Evolutionary conservation across 305 asterid species (phyloP).

Genomic region (Euphrasia arctica): DNA sequence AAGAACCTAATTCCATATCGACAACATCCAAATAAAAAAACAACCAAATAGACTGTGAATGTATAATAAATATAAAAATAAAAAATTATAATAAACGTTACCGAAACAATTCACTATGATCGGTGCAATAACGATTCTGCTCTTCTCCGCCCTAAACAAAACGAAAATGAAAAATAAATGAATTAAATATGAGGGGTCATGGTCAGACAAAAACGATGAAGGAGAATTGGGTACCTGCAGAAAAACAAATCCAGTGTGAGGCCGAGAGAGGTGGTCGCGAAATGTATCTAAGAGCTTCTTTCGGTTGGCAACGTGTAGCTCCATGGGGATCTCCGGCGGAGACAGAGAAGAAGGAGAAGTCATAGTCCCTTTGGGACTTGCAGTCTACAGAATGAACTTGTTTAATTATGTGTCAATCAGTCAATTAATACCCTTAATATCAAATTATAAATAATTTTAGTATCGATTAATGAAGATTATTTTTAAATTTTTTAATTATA

Average conservation of each 20-base stretch:
- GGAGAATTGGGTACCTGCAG: constrained; percentile 51
- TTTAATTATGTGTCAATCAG: no score
- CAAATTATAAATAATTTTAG: no score
- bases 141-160: constrained; percentile 80
- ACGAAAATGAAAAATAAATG: constrained; percentile 12
- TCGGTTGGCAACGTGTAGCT: constrained; percentile 56
- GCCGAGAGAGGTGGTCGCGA: constrained; percentile 56
- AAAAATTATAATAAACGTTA: constrained; percentile 25
- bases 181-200: constrained; percentile 8
- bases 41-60: constrained; percentile 2
- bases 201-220: neutral
- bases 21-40: constrained; percentile 6
- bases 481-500: no score
- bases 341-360: constrained; percentile 60
- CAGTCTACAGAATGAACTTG: no score
- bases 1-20: neutral
- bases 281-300: constrained; percentile 66
- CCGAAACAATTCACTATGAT: constrained; percentile 84
- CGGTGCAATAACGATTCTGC: constrained; percentile 80
- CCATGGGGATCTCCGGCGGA: constrained; percentile 74
- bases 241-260: constrained; percentile 58
- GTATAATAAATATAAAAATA: neutral
- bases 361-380: constrained; percentile 29
- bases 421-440: no score
- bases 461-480: no score